phyloP scores from a whole-genome alignment of 139 green algal species.

The Volvox africanus region DNA sequence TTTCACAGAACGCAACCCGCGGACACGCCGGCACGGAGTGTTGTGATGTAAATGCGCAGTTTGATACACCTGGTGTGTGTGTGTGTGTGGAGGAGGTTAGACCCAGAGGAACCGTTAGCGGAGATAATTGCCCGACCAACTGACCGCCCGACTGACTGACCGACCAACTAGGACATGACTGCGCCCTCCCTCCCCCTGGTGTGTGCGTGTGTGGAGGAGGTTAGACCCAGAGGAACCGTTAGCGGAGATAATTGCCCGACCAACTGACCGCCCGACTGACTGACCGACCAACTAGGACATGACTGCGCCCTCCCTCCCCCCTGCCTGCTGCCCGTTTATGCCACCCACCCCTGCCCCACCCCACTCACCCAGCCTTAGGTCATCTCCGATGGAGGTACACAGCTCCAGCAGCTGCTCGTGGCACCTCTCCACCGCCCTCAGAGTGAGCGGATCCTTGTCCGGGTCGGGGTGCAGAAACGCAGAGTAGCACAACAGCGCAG shows the following conservation, averaged over 20 bases:
- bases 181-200: too few species aligned
- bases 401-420: constrained; percentile 35
- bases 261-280: too few species aligned
- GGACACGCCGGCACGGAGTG: too few species aligned
- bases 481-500: constrained; percentile 17
- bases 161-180: not conserved
- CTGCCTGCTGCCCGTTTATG: too few species aligned
- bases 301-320: too few species aligned
- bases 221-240: not conserved
- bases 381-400: constrained; percentile 18
- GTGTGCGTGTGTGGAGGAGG: not conserved
- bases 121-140: not conserved
- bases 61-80: not conserved
- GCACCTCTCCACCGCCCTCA: constrained; percentile 30
- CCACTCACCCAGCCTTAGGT: not conserved
- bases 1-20: too few species aligned
- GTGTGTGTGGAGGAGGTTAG: not conserved
- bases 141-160: too few species aligned
- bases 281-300: not conserved
- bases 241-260: not conserved
- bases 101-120: not conserved
- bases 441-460: constrained; percentile 43
- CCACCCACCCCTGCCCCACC: not conserved
- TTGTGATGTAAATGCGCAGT: too few species aligned
- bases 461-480: constrained; percentile 37